Conservation (phyloP, 768 basidiomycete species). For the Calocera cornea region DNA sequence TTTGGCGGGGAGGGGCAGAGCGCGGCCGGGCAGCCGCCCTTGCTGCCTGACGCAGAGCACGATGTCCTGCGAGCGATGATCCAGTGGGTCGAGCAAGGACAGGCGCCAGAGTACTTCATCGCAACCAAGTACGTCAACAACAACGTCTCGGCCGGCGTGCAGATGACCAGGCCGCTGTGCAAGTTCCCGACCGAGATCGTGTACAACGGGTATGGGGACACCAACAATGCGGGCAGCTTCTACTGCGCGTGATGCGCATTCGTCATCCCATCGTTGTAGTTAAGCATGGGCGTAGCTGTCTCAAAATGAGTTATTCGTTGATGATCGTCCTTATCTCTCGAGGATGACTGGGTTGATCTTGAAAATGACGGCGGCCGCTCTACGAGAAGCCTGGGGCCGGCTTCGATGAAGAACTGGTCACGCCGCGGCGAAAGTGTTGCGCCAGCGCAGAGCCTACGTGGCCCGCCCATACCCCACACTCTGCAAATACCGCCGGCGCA, state of each 20-base stretch:
- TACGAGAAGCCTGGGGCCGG: too few species aligned
- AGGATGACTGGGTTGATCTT: too few species aligned
- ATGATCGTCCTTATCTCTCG: too few species aligned
- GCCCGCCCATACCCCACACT: neutral
- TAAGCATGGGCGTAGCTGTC: too few species aligned
- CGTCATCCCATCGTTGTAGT: neutral
- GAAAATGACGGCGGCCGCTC: too few species aligned
- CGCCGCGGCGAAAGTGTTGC: neutral
- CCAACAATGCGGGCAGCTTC: constrained; percentile 3
- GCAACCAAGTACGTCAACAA: constrained; percentile 21
- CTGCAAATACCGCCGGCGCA: neutral
- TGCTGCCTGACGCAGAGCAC: constrained; percentile 13
- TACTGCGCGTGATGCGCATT: neutral
- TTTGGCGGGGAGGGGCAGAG: constrained; percentile 7
- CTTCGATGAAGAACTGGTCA: neutral
- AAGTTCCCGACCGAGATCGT: neutral
- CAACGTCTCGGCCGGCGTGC: constrained; percentile 6
- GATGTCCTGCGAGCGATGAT: constrained; percentile 24
- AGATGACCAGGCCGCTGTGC: constrained; percentile 9
- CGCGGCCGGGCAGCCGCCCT: constrained; percentile 1
- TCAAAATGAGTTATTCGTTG: too few species aligned
- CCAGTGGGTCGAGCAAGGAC: constrained; percentile 24
- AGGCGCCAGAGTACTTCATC: constrained; percentile 19
- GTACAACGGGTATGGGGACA: constrained; percentile 2
- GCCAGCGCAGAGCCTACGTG: neutral